Base-by-base conservation (phyloP, 192 early-diverging fungal species). In the Podila verticillata region DNA sequence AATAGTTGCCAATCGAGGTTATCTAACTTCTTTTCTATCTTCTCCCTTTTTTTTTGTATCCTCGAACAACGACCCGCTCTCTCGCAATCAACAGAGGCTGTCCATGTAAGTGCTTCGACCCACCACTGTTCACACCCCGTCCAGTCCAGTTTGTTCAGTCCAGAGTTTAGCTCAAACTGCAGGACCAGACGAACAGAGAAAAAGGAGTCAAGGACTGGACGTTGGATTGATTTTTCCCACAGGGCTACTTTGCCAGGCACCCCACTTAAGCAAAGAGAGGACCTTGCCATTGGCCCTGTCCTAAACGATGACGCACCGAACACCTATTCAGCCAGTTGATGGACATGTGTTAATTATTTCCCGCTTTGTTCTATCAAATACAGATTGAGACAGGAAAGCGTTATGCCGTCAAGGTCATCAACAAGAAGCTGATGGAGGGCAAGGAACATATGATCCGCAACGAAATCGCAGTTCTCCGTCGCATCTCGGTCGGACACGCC, bases 351-450 rank as follows among this genome's bases (percentile, higher is more conserved):
- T 44, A 44, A 44, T 15, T 6, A 48, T 34, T 47, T 26, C 6
- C 62, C 28, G 7, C 3, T 30, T 48, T 44, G 9, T 5, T 44
- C 26, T 48, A 26, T 28, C 13, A 10, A 6, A 48, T 32, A 74
- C 17, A 89, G 91, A 89, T 92, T 70, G 84, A 89, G 17, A 93
- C 93, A 1, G 90, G 89, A 17, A 74, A 92, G 68, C 83, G 71
- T 24, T 95, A 88, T 81, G 95, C 95, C 5, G 92, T 90, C 78
- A 96, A 96, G 74, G 86, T 95, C 19, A 93, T 96, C 82, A 92
- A 88, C 81, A 94, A 94, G 68, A 84, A 87, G 66, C 67, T 89
- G 28, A 92, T 94, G 92, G 82, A 86, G 57, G 92, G 91, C 56
- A 83, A 90, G 62, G 89, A 90, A 56, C 84, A 87, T 57, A 86